These are phyloP conservation scores for Cryphonectria nitschkei DNA, from an alignment of 2,329 filamentous ascomycete species.

Conservation along the genomic window DNA sequence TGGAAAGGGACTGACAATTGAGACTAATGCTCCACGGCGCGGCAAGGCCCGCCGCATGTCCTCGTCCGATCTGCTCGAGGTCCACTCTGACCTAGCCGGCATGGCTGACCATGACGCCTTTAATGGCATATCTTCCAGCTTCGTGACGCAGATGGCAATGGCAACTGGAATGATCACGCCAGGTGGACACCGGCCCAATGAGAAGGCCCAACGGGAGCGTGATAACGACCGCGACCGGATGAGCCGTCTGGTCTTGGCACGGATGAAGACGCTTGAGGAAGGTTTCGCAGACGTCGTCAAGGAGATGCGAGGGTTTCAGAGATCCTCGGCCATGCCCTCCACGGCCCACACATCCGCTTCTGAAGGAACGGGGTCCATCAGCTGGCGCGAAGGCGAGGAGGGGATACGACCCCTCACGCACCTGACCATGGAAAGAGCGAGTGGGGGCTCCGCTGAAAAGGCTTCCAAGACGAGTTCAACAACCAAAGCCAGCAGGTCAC, in stretches of 20 bases:
- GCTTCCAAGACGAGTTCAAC: constrained; percentile 33
- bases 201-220: constrained; percentile 36
- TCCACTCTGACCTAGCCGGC: constrained; percentile 67
- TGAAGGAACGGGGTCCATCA: constrained; percentile 20
- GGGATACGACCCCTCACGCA: constrained; percentile 27
- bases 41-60: constrained; percentile 52
- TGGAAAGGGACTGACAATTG: constrained; percentile 53
- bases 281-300: constrained; percentile 85
- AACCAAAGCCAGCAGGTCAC: constrained; percentile 34
- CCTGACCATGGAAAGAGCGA: constrained; percentile 39
- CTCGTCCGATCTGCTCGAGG: constrained; percentile 67
- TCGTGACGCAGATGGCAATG: constrained; percentile 80
- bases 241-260: constrained; percentile 79
- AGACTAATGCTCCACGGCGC: constrained; percentile 46
- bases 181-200: constrained; percentile 42
- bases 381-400: constrained; percentile 22
- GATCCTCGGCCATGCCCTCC: constrained; percentile 46
- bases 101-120: constrained; percentile 63
- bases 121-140: constrained; percentile 71
- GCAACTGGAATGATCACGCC: constrained; percentile 63
- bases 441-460: constrained; percentile 33
- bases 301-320: constrained; percentile 71
- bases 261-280: constrained; percentile 93
- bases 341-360: constrained; percentile 56
- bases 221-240: constrained; percentile 66